Evolutionary conservation across 352 stramenopile genomes (phyloP), one percentile per base, ranked within the genome.

Genomic region (Pythium utonaiense): DNA sequence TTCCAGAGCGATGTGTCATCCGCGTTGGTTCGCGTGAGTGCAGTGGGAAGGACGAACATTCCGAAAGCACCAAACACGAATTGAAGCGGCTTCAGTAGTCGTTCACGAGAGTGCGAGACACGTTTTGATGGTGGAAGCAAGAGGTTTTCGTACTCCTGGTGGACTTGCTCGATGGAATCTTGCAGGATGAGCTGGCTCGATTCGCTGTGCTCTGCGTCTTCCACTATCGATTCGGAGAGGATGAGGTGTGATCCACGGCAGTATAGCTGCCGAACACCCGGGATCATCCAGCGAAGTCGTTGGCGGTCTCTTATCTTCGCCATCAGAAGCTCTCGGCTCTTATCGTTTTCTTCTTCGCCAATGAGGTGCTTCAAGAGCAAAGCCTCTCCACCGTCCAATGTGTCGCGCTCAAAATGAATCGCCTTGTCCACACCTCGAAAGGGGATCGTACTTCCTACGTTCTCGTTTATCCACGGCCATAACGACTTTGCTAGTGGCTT

Each of bases 231-330:
- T 30, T 77, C 83, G 5, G 52, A 68, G 14, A 89, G 31, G 19
- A 89, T 69, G 1, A 91, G 21, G 19, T 88, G 73, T 0, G 73
- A 71, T 0, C 79, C 75, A 19, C 74, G 71, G 3, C 70, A 69
- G 6, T 91, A 66, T 14, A 73, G 51, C 33, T 86, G 62, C 7
- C 70, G 71, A 10, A 83, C 60, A 6, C 74, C 77, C 30, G 83
- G 80, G 14, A 73, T 56, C 36, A 74, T 89, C 83, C 83, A 93
- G 4, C 60, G 44, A 5, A 78, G 40, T n/a, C 83, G 70, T 27
- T 86, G 84, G 24, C 77, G 63, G 36, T 88, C 58, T 1, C 78
- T 73, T 27, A 93, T 57, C 13, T 76, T 70, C 1, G 73, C 57
- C 6, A 70, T 49, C 27, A 86, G 60, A 0, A 42, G 19, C 1